Base-by-base conservation (phyloP, 2,329 filamentous ascomycete genomes). In the Colletotrichum orchidophilum region DNA sequence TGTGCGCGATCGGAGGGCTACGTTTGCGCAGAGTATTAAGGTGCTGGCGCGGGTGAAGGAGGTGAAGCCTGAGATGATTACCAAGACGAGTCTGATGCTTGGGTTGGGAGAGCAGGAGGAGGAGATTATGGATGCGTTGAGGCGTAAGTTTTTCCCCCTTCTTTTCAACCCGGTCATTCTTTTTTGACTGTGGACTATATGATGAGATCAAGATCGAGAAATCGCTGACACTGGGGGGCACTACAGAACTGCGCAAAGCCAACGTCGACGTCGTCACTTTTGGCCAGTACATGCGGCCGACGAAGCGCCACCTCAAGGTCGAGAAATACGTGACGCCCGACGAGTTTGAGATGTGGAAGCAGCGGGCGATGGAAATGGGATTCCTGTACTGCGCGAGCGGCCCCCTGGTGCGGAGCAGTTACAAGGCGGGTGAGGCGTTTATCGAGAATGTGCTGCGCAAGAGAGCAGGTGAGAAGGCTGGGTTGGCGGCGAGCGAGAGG, bases 241-340 rank as follows among this genome's bases (percentile, higher is more conserved):
- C 27, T 7, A 39, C 61, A 74, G 73, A 74, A 50, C 88, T 99
- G 13, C 90, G 96, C 69, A 91, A 91, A 74, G 88, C 91, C 69
- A 86, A 93, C 71, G 95, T 98, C 55, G 96, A 99, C 76, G 94
- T 99, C 13, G 95, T 99, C 69, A 99, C 96, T 0, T 99, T 99
- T 76, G 96, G 96, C n/a, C 96, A 99, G 85, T 99, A 99, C 86
- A 99, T 99, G 96, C 94, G 96, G 12, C 96, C 96, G 1, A 99
- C 96, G 5, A 99, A 98, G 87, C 90, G 96, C 54, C 96, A 99
- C 81, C 96, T 99, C 90, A 92, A 97, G 81, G 96, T 99, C 35
- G 93, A 97, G 78, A 94, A 96, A 81, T 99, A 99, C 80, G 90
- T 99, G 57, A 96, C 95, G 0, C 96, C 96, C 1, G 94, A 93